Conservation (phyloP, 768 basidiomycete species). For the Suillus variegatus region DNA sequence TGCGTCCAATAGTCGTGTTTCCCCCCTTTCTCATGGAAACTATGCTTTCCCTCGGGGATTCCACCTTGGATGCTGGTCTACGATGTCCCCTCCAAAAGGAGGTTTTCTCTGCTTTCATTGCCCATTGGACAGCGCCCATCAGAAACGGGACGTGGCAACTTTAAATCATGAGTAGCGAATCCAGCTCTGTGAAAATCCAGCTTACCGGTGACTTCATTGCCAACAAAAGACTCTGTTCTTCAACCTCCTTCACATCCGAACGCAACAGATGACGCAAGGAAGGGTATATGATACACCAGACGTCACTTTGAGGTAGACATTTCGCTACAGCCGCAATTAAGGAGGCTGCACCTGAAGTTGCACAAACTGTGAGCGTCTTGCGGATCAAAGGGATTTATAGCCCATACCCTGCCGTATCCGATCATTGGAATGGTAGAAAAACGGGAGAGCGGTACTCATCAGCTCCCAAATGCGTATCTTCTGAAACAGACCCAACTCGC, state of each 20-base stretch:
- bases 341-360: conserved; percentile 68
- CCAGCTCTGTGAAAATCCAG: conserved; percentile 3
- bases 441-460: conserved; percentile 83
- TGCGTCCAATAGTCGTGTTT: conserved; percentile 42
- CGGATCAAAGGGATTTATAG: neutral
- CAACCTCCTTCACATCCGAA: conserved; percentile 75
- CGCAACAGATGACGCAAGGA: conserved; percentile 83
- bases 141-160: conserved; percentile 72
- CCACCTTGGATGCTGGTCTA: conserved; percentile 47
- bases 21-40: conserved; percentile 60
- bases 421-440: conserved; percentile 91
- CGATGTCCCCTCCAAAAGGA: conserved; percentile 74
- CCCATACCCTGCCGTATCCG: conserved; percentile 92
- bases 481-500: conserved; percentile 87
- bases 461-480: conserved; percentile 98
- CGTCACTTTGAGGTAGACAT: conserved; percentile 82
- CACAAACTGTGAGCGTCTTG: conserved; percentile 3
- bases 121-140: conserved; percentile 89
- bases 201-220: conserved; percentile 80
- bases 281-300: conserved; percentile 97
- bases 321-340: conserved; percentile 87
- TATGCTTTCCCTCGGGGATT: conserved; percentile 74
- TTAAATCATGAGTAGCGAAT: conserved; percentile 3
- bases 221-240: conserved; percentile 72
- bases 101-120: conserved; percentile 78